Percentiles rank a stretch among this genome's conserved stretches.
Conservation (phyloP, 345 rosid genomes). For the Sisymbrium altissimum region DNA sequence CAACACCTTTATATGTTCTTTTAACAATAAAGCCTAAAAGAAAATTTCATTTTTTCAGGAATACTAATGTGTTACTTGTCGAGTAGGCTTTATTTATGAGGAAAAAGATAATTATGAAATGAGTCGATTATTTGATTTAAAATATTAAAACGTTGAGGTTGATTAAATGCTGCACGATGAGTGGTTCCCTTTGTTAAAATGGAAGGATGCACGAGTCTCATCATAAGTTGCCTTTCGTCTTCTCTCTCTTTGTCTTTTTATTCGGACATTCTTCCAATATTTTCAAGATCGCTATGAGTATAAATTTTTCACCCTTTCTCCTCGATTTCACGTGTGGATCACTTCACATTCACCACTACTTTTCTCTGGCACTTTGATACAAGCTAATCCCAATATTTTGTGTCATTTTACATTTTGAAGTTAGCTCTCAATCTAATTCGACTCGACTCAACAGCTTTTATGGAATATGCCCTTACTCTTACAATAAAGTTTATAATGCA, state of each 20-base stretch:
- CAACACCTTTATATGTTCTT: background rate
- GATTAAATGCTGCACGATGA: background rate
- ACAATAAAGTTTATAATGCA: too few relatives aligned
- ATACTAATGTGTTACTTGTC: background rate
- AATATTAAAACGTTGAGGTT: background rate
- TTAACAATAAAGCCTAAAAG: background rate
- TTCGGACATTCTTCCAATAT: background rate
- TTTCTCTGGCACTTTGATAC: background rate
- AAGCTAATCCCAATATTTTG: background rate
- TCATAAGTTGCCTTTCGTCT: constrained; percentile 10
- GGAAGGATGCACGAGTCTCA: constrained; percentile 33
- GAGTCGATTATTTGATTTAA: background rate
- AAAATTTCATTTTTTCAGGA: background rate
- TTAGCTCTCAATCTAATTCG: background rate
- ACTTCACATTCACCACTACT: constrained; percentile 29
- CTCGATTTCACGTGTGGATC: constrained; percentile 61
- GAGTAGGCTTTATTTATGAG: background rate
- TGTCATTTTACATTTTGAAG: background rate
- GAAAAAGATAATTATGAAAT: background rate
- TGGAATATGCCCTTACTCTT: background rate
- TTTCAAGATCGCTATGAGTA: constrained; percentile 27
- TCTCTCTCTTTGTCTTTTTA: background rate
- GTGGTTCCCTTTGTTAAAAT: constrained; percentile 20
- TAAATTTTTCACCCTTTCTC: background rate
- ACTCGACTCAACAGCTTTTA: background rate